These are phyloP conservation scores for Candida tropicalis DNA, from an alignment of 1,139 yeast species.

Conservation along the genomic window DNA sequence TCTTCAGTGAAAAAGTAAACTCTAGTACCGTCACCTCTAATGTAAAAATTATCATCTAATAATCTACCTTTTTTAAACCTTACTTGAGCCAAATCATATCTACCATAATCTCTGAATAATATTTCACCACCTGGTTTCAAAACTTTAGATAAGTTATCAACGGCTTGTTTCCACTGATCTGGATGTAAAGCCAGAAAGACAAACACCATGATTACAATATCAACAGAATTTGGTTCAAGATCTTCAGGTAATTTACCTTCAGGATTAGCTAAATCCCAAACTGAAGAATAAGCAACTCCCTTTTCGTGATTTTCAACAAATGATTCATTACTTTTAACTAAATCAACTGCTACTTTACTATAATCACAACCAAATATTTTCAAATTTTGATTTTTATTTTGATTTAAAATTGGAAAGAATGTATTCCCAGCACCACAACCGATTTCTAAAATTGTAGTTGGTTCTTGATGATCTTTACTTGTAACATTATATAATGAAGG, in stretches of 20 bases:
- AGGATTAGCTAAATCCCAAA: constrained; percentile 92
- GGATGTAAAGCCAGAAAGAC: constrained; percentile 94
- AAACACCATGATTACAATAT: constrained; percentile 89
- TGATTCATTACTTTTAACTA: constrained; percentile 65
- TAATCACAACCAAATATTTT: constrained; percentile 87
- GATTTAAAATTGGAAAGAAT: constrained; percentile 81
- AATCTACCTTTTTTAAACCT: constrained; percentile 88
- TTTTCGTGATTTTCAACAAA: constrained; percentile 51
- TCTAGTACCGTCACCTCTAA: constrained; percentile 97
- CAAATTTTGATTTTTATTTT: constrained; percentile 78
- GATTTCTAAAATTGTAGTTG: constrained; percentile 77
- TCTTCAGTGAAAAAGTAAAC: constrained; percentile 97
- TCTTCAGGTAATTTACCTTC: constrained; percentile 80
- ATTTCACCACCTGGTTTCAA: constrained; percentile 93
- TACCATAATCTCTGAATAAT: constrained; percentile 90
- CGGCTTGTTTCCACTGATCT: constrained; percentile 84
- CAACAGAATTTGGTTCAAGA: constrained; percentile 79
- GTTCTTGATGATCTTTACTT: constrained; percentile 62
- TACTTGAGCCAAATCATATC: constrained; percentile 94
- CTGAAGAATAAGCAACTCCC: constrained; percentile 77
- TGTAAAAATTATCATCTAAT: constrained; percentile 89
- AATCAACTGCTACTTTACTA: constrained; percentile 85
- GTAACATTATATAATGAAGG: constrained; percentile 84
- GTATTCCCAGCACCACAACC: constrained; percentile 99
- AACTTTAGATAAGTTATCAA: constrained; percentile 64